phyloP scores from a whole-genome alignment of 1,284 basidiomycete species.

The Ustilago loliicola region DNA sequence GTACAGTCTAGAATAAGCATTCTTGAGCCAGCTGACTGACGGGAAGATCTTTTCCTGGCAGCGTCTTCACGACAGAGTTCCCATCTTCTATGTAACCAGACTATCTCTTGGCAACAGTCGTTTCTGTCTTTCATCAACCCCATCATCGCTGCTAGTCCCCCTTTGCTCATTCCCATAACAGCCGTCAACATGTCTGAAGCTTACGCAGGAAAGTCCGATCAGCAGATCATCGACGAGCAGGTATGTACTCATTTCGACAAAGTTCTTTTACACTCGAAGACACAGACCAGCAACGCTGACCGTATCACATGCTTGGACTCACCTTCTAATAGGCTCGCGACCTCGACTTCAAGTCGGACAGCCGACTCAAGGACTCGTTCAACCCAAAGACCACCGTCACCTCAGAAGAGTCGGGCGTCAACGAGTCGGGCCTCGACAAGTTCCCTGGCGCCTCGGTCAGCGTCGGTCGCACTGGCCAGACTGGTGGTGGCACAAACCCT shows the following conservation, averaged over 20 bases:
- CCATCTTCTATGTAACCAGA: background rate
- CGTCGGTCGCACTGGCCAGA: conserved; percentile 57
- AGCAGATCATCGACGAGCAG: conserved; percentile 63
- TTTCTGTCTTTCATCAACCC: background rate
- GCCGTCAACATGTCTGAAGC: conserved; percentile 56
- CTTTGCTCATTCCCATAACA: background rate
- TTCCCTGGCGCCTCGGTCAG: conserved; percentile 57
- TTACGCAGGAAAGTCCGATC: conserved; percentile 58
- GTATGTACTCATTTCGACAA: conserved; percentile 17
- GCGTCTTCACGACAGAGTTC: background rate
- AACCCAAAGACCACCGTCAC: conserved; percentile 54
- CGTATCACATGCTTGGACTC: background rate
- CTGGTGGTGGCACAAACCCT: conserved; percentile 59
- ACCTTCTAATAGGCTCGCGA: conserved; percentile 29
- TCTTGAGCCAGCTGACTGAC: background rate
- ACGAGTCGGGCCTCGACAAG: conserved; percentile 54
- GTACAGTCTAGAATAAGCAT: background rate
- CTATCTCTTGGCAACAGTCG: background rate
- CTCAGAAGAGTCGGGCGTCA: conserved; percentile 56
- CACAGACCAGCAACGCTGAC: background rate
- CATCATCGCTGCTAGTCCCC: conserved; percentile 3
- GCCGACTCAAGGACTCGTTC: conserved; percentile 51
- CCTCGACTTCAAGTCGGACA: conserved; percentile 53
- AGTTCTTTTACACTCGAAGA: background rate
- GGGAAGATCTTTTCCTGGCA: background rate